Percentiles rank a stretch among this genome's conserved stretches.
Evolutionary conservation across 352 stramenopile genomes (phyloP).

Genomic region (Phytophthora colocasiae): DNA sequence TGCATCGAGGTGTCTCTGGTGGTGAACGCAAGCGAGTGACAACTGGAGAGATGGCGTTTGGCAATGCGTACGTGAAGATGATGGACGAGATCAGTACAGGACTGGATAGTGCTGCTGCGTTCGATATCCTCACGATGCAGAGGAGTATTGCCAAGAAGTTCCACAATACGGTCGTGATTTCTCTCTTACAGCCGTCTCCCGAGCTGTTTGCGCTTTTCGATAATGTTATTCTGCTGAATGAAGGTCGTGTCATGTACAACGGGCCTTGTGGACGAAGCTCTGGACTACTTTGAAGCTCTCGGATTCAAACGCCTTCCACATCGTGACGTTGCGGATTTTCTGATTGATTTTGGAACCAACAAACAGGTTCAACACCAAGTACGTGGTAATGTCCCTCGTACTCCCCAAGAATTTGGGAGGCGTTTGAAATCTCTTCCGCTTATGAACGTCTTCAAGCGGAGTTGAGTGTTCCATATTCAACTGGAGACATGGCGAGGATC

Average conservation of each 20-base stretch:
- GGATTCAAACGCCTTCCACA: slow-evolving; percentile 30
- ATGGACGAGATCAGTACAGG: slow-evolving; percentile 36
- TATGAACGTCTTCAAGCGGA: neutral
- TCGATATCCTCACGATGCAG: slow-evolving; percentile 29
- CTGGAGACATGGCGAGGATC: neutral
- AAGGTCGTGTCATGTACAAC: slow-evolving; percentile 17
- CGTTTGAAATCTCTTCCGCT: slow-evolving; percentile 10
- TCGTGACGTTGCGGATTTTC: slow-evolving; percentile 56
- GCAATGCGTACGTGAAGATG: slow-evolving; percentile 31
- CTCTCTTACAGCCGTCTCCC: slow-evolving; percentile 29
- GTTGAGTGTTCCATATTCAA: slow-evolving; percentile 1
- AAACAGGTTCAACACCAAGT: slow-evolving; percentile 50
- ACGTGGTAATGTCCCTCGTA: neutral
- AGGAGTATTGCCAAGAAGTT: slow-evolving; percentile 32
- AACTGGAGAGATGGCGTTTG: slow-evolving; percentile 84
- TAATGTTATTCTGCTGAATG: slow-evolving; percentile 27
- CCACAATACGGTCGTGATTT: slow-evolving; percentile 29
- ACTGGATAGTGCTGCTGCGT: slow-evolving; percentile 23
- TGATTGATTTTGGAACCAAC: slow-evolving; percentile 55
- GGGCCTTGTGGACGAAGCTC: slow-evolving; percentile 6
- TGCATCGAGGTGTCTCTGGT: slow-evolving; percentile 66
- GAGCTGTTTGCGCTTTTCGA: slow-evolving; percentile 33
- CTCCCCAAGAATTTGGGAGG: slow-evolving; percentile 13
- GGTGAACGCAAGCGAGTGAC: slow-evolving; percentile 77
- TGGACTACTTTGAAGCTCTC: slow-evolving; percentile 21